Conservation (phyloP, 768 basidiomycete species). For the Lentinula sp. region DNA sequence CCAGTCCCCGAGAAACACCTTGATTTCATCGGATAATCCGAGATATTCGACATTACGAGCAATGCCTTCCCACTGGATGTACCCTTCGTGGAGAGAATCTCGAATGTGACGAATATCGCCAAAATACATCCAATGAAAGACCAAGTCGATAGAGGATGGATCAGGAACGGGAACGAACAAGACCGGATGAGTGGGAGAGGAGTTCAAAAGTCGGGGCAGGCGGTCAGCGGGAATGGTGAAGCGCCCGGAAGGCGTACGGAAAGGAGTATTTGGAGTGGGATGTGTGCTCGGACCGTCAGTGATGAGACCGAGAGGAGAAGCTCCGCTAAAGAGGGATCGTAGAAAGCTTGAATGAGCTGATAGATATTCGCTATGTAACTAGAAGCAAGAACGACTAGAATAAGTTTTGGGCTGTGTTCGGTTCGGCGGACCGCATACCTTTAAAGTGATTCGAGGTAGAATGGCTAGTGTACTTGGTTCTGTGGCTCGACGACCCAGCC, state of each 20-base stretch:
- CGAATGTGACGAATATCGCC: constrained; percentile 63
- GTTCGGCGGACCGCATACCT: constrained; percentile 35
- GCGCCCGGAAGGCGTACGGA: constrained; percentile 19
- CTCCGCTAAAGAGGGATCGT: constrained; percentile 63
- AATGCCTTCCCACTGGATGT: constrained; percentile 79
- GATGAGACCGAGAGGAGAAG: constrained; percentile 55
- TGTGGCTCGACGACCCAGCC: constrained; percentile 41
- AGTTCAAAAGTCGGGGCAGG: constrained; percentile 64
- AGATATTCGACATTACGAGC: constrained; percentile 90
- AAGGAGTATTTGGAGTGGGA: constrained; percentile 12
- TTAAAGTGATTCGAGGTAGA: constrained; percentile 55
- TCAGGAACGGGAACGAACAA: constrained; percentile 74
- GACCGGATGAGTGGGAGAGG: constrained; percentile 53
- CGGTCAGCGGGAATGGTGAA: constrained; percentile 42
- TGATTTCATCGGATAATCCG: constrained; percentile 68
- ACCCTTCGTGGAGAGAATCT: constrained; percentile 55
- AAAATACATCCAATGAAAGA: constrained; percentile 82
- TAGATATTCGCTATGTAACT: constrained; percentile 81
- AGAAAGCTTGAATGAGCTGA: constrained; percentile 77
- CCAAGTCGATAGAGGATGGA: constrained; percentile 60
- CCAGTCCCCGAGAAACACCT: constrained; percentile 71
- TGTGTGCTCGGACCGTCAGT: constrained; percentile 26
- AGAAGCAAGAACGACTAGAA: constrained; percentile 9
- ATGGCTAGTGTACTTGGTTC: constrained; percentile 40
- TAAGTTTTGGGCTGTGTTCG: background rate